Evolutionary conservation across 1,139 yeast species (phyloP), one percentile per base, ranked within the genome.

Genomic region (Schwanniomyces etchellsii): DNA sequence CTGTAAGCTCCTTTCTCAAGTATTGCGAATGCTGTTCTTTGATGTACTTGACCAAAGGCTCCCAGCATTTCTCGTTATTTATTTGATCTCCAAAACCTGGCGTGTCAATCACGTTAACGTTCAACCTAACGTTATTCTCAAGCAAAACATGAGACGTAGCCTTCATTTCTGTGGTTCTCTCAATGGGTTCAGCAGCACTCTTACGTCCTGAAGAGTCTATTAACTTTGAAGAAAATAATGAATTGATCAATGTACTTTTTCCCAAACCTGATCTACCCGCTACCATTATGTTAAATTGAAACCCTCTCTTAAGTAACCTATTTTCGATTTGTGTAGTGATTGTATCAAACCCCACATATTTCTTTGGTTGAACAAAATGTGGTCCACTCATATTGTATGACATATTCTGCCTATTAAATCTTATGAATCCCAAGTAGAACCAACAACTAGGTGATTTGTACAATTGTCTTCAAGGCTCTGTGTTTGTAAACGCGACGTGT

Each of bases 51-150:
- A 89, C 81, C 45, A 91, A 81, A 28, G 96, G 96, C 47, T 91
- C 97, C 97, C 97, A 91, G 49, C 89, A 91, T 59, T 83, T 82
- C 49, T 88, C 95, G 60, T 91, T 91, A 63, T 91, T 86, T 47
- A 91, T 82, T 60, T 85, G 95, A 63, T 91, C 98, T 24, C 96
- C 97, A 64, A 86, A 91, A 5, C 98, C 98, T 9, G 97, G 97
- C 5, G 97, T 91, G 55, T 91, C 98, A 53, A 91, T 84, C 36
- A 89, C 79, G 47, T 86, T 89, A 42, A 91, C 64, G 49, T 82
- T 81, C 54, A 91, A 75, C 36, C 81, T 77, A 37, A 91, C 98
- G 43, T 83, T 84, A 55, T 86, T 89, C 60, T 91, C 98, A 36
- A 77, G 59, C 42, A 89, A 64, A 18, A 56, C 49, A 48, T 85